Conservation (phyloP, 2,329 filamentous ascomycete species). For the Colletotrichum lentis region DNA sequence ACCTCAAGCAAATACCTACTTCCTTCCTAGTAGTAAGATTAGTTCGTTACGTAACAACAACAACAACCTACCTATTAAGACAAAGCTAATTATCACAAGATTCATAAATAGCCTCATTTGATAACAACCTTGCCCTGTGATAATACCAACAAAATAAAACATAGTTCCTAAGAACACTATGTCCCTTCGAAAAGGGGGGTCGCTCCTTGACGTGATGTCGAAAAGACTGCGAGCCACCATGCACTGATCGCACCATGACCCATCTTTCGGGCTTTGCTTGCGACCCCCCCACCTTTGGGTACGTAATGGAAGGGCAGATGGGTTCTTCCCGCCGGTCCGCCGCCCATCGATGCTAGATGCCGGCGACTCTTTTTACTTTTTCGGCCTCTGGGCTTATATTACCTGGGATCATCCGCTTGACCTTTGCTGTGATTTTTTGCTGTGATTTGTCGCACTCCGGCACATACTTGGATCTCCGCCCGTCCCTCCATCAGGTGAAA, state of each 20-base stretch:
- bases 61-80: too few species aligned
- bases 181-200: too few species aligned
- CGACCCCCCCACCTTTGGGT: conserved; percentile 32
- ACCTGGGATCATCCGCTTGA: not conserved
- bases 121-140: too few species aligned
- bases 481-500: not conserved
- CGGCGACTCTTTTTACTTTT: not conserved
- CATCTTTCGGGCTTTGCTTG: conserved; percentile 35
- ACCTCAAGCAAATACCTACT: too few species aligned
- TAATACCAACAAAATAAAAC: too few species aligned
- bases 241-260: conserved; percentile 35
- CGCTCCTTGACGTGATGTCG: conserved; percentile 11
- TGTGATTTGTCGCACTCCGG: not conserved
- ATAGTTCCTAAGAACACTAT: too few species aligned
- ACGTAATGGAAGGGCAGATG: conserved; percentile 32
- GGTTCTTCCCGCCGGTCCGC: conserved; percentile 5
- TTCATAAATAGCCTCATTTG: too few species aligned
- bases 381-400: not conserved
- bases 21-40: too few species aligned
- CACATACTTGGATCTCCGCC: not conserved
- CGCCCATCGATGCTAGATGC: conserved; percentile 7
- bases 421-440: not conserved
- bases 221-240: conserved; percentile 22
- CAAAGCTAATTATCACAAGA: too few species aligned
- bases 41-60: too few species aligned